These are phyloP conservation scores for Gynochthodes officinalis DNA, from an alignment of 257 asterid species.

Conservation along the genomic window DNA sequence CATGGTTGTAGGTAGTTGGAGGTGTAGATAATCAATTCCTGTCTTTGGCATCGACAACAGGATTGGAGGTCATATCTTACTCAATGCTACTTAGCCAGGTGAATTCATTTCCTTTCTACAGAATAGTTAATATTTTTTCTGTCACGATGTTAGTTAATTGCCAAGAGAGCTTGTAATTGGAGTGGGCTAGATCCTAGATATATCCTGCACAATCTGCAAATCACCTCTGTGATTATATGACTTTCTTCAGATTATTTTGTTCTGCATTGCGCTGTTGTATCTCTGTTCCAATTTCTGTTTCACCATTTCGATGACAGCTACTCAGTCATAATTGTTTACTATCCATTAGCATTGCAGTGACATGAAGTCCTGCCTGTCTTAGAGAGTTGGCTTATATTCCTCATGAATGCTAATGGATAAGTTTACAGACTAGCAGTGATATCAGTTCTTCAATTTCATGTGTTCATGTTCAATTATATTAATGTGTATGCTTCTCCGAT, in stretches of 20 bases:
- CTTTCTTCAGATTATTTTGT: not conserved
- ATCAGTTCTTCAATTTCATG: not conserved
- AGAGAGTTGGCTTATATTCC: not conserved
- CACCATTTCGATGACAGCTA: not conserved
- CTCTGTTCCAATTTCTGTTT: not conserved
- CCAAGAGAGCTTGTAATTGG: not conserved
- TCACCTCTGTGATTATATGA: not conserved
- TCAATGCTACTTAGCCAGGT: conserved; percentile 66
- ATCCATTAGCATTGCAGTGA: not conserved
- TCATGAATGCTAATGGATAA: not conserved
- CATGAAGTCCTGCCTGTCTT: not conserved
- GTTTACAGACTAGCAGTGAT: not conserved
- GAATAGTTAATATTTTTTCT: not conserved
- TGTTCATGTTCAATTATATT: too few relatives aligned
- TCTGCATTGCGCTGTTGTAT: not conserved
- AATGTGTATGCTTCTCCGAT: too few relatives aligned
- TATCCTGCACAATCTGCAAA: not conserved
- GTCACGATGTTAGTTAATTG: not conserved
- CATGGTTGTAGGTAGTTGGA: conserved; percentile 67
- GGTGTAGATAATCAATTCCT: conserved; percentile 76
- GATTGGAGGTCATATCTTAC: conserved; percentile 65
- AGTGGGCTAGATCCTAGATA: not conserved
- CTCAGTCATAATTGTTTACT: not conserved
- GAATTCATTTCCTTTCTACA: conserved; percentile 11
- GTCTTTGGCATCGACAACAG: conserved; percentile 58